Evolutionary conservation across 371 early-diverging fungal genomes (phyloP).

Genomic region (Apophysomyces trapeziformis): DNA sequence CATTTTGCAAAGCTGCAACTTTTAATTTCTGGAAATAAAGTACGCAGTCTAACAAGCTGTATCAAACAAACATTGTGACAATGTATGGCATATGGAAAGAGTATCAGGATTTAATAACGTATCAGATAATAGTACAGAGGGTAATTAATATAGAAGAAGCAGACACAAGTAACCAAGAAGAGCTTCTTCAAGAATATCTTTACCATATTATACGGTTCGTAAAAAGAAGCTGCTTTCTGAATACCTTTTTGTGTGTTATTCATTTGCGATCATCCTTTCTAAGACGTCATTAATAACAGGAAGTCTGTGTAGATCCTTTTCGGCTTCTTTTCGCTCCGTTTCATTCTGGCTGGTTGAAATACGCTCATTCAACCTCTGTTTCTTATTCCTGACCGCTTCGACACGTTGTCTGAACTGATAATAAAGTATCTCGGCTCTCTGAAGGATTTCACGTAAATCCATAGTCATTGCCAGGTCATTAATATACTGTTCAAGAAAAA

Average conservation of each 20-base stretch:
- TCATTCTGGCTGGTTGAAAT: neutral
- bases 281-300: neutral
- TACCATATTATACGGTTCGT: no score
- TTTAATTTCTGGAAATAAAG: no score
- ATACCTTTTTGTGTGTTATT: neutral
- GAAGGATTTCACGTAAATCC: constrained; percentile 74
- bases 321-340: constrained; percentile 1
- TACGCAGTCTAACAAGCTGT: no score
- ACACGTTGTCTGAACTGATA: constrained; percentile 68
- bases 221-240: no score
- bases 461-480: constrained; percentile 87
- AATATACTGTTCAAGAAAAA: constrained; percentile 59
- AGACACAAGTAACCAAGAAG: no score
- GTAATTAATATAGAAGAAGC: no score
- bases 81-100: no score
- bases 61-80: no score
- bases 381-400: constrained; percentile 41
- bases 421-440: constrained; percentile 82
- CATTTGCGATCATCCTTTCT: neutral
- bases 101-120: no score
- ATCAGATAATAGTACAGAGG: no score
- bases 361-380: constrained; percentile 1
- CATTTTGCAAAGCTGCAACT: no score
- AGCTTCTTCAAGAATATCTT: no score
- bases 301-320: constrained; percentile 1